phyloP scores from a whole-genome alignment of 1,139 yeast genomes.

The Hanseniaspora sp. region DNA sequence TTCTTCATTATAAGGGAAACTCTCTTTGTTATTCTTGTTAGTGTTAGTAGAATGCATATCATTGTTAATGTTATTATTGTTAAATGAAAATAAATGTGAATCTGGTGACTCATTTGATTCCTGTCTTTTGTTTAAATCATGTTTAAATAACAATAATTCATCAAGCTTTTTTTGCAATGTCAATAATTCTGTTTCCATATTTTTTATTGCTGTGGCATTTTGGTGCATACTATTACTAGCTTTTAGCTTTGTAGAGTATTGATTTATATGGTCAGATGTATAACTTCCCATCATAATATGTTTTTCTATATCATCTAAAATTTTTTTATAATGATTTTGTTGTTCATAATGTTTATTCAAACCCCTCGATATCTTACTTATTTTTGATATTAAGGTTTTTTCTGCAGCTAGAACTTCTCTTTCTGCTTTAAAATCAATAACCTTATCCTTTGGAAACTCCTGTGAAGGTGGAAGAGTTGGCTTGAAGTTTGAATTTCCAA shows the following conservation, averaged over 20 bases:
- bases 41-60: not conserved
- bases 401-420: slow-evolving; percentile 20
- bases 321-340: slow-evolving; percentile 24
- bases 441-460: slow-evolving; percentile 20
- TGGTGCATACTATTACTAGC: slow-evolving; percentile 29
- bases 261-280: slow-evolving; percentile 29
- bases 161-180: slow-evolving; percentile 21
- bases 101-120: not conserved
- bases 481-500: slow-evolving; percentile 12
- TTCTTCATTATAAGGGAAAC: not conserved
- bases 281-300: slow-evolving; percentile 29
- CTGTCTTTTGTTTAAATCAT: not conserved
- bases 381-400: slow-evolving; percentile 19
- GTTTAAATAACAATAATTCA: not conserved
- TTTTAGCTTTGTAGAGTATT: slow-evolving; percentile 28
- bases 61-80: not conserved
- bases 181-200: slow-evolving; percentile 23
- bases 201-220: slow-evolving; percentile 25
- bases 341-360: slow-evolving; percentile 21
- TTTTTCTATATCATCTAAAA: slow-evolving; percentile 23
- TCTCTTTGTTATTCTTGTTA: not conserved
- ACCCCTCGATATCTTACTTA: slow-evolving; percentile 22
- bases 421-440: slow-evolving; percentile 23
- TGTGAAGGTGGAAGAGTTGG: slow-evolving; percentile 26
- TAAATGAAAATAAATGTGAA: not conserved